Evolutionary conservation across 768 basidiomycete species (phyloP).

Genomic region (Exsudoporus frostii): DNA sequence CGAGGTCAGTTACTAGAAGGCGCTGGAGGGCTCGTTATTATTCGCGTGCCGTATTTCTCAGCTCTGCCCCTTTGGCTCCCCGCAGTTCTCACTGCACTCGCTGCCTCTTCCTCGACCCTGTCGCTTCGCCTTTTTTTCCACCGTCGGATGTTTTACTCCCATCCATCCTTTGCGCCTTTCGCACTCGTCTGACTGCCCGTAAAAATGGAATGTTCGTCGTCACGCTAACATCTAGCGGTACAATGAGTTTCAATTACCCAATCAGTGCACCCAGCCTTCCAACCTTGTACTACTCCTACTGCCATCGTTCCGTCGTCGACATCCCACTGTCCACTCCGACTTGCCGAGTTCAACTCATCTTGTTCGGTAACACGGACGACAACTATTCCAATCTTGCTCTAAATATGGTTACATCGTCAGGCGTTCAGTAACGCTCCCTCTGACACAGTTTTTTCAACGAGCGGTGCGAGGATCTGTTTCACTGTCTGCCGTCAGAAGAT

Average conservation of each 20-base stretch:
- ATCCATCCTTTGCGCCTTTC: neutral
- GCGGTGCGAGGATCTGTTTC: conserved; percentile 6
- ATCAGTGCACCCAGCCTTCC: neutral
- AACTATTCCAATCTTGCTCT: neutral
- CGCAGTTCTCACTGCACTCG: conserved; percentile 5
- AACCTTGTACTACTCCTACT: neutral
- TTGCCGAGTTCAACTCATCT: conserved; percentile 10
- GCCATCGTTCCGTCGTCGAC: neutral
- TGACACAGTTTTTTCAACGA: neutral
- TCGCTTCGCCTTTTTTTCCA: neutral
- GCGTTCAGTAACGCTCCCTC: neutral
- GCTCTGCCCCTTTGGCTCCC: neutral
- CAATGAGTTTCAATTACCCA: neutral
- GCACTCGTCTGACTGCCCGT: neutral
- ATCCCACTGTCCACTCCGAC: neutral
- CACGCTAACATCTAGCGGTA: neutral
- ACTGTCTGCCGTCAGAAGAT: too few relatives aligned
- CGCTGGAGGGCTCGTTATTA: neutral
- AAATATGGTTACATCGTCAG: neutral
- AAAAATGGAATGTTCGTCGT: neutral
- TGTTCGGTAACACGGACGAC: neutral
- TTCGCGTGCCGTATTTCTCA: conserved; percentile 1
- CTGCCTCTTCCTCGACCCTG: neutral
- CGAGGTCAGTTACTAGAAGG: neutral
- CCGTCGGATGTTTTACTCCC: neutral